Base-by-base conservation (phyloP, 495 filamentous ascomycete genomes). In the Sordaria brevicollis region DNA sequence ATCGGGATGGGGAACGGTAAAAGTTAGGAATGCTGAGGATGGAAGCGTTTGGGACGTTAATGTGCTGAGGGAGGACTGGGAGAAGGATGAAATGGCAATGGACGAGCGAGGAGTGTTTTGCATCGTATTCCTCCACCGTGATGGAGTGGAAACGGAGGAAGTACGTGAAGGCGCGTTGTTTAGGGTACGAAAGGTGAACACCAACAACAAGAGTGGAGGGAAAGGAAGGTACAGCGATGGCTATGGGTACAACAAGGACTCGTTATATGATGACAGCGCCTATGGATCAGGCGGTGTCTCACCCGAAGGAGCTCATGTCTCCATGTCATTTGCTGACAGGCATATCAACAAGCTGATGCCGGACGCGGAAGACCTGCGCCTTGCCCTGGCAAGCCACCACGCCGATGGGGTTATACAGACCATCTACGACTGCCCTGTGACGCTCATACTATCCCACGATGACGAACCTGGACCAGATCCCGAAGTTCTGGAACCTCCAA, bases 371-470 rank as follows among this genome's bases (percentile, higher is more conserved):
- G 43, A 54, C 19, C 25, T 54, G 43, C 43, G 43, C 1, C 43
- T 54, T 25, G 19, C 19, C 0, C 19, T 54, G 0, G 43, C 43
- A 2, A 54, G 36, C 5, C 0, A 36, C 0, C 68, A 75, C 11
- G 25, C 17, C 0, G 65, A 68, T 0, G 71, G 70, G 0, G 62
- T 69, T 11, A 34, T 76, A 11, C 68, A 73, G 2, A 71, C 69
- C 1, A 65, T 74, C 7, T 76, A 76, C 31, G 74, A 76, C 39
- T 76, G 72, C 21, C 74, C 72, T 17, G 9, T 72, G 10, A 76
- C 70, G 5, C 36, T 76, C 35, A 70, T 71, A 0, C 8, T 37
- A 6, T 39, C 67, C 1, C 25, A 19, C 10, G 6, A 29, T 0
- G 11, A 37, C 6, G 65, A 69, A 15, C 8, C 68, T 11, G 9